Evolutionary conservation across 2,329 filamentous ascomycete species (phyloP), one percentile per base, ranked within the genome.

Genomic region (Trichocomaceae sp.): DNA sequence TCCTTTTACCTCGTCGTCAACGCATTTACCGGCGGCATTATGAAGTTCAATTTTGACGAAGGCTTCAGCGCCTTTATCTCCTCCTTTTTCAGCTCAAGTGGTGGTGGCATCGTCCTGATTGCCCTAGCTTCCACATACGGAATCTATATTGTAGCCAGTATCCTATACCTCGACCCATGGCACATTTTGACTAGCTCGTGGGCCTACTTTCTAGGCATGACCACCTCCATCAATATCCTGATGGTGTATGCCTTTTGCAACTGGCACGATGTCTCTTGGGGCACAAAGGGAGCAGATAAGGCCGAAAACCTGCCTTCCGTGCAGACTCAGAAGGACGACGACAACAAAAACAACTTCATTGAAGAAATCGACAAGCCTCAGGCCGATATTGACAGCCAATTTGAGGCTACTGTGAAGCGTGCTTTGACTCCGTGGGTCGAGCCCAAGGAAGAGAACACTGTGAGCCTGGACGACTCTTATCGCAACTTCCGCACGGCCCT

Each of bases 171-270:
- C 66, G 93, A 99, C 73, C 93, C 93, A 22, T 99, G 93, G 93
- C 93, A 99, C 82, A 97, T 99, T 92, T 95, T 99, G 79, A 93
- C 93, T 69, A 96, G 92, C 2, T 99, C 96, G 83, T 87, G 87
- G n/a, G 84, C 88, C 69, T 99, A 99, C 72, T 79, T 97, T 64
- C 76, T 96, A 55, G 83, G 96, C 69, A 93, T 93, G 82, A 95
- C 92, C 12, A 95, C 90, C 15, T 99, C 96, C 77, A 92, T 96
- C 84, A 99, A 99, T 80, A 95, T 99, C 63, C 86, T 99, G 67
- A 97, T 95, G 82, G 90, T 99, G 54, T 99, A 99, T 75, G 90
- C 93, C 57, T 99, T 96, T 82, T 95, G 90, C 85, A 99, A 99
- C 78, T 97, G 92, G 93, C 93, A 99, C 76, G 93, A 99, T 77